Base-by-base conservation (phyloP, 495 filamentous ascomycete species). In the Podospora pseudocomata region DNA sequence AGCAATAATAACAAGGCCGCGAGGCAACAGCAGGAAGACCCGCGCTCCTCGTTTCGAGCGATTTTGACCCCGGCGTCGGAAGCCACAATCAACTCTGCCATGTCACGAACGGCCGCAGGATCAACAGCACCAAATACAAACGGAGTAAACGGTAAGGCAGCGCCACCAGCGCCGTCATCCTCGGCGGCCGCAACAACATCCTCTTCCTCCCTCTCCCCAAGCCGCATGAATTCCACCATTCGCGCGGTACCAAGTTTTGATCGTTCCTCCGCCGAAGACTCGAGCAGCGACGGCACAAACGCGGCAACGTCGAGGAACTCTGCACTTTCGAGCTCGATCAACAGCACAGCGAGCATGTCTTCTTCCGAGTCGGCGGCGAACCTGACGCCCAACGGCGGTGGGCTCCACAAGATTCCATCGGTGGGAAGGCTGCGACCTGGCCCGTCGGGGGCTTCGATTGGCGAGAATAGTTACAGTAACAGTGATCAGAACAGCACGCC, bases 171-270 rank as follows among this genome's bases (percentile, higher is more conserved):
- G 4, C 16, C n/a, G 15, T 16, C 67, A 2, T 62, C 64, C 65
- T 44, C 53, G 44, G 23, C 68, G 49, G 23, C 60, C 49, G 39
- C 63, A 39, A 58, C 66, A 34, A 32, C 30, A 32, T 32, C 30
- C 30, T 65, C 60, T 60, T 70, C 39, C 18, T 56, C 68, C 59
- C 63, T 60, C 66, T 65, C 39, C 0, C 66, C 66, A 27, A 68
- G 60, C 56, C 76, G 76, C 56, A 76, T 75, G 72, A 76, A 76
- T 39, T 81, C 80, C 3, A 84, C 82, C 5, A 84, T 84, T 62
- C 81, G 82, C 59, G 75, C 81, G 39, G 81, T 84, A 58, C 75
- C 73, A 39, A 82, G 79, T 75, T 78, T 79, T 68, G 81, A 84
- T 27, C 30, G 72, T 6, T 53, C 55, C 28, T 73, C 76, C 4